These are phyloP conservation scores for Xylariales sp. DNA, from an alignment of 2,329 filamentous ascomycete genomes.

Conservation along the genomic window DNA sequence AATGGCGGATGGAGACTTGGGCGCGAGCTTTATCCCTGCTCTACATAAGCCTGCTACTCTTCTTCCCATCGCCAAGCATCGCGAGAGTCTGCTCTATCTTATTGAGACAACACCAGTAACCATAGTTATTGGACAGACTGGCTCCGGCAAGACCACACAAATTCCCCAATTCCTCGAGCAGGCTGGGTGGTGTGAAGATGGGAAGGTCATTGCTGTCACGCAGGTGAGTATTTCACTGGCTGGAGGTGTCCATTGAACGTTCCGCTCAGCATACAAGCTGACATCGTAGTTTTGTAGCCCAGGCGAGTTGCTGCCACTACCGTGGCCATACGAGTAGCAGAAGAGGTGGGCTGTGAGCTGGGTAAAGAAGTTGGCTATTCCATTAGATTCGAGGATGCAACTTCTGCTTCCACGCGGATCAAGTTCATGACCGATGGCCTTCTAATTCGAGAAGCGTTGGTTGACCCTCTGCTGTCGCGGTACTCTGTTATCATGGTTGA, in stretches of 20 bases:
- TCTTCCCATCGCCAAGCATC: constrained; percentile 82
- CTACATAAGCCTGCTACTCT: constrained; percentile 81
- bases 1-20: constrained; percentile 55
- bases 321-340: constrained; percentile 81
- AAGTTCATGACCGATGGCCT: constrained; percentile 96
- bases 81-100: constrained; percentile 74
- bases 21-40: constrained; percentile 66
- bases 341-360: constrained; percentile 80
- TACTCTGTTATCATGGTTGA: constrained; percentile 98
- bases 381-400: constrained; percentile 88
- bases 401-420: constrained; percentile 78
- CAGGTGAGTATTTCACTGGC: constrained; percentile 55
- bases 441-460: constrained; percentile 83
- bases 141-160: constrained; percentile 93
- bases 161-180: constrained; percentile 87
- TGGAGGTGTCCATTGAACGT: not conserved
- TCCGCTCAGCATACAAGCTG: constrained; percentile 9
- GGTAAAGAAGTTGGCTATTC: constrained; percentile 93
- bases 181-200: constrained; percentile 82
- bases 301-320: constrained; percentile 87
- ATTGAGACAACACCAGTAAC: constrained; percentile 82
- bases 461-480: constrained; percentile 83
- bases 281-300: constrained; percentile 49
- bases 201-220: constrained; percentile 81
- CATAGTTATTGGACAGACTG: constrained; percentile 89